Base-by-base conservation (phyloP, 1,284 basidiomycete species). In the Leccinum pallidistipes region DNA sequence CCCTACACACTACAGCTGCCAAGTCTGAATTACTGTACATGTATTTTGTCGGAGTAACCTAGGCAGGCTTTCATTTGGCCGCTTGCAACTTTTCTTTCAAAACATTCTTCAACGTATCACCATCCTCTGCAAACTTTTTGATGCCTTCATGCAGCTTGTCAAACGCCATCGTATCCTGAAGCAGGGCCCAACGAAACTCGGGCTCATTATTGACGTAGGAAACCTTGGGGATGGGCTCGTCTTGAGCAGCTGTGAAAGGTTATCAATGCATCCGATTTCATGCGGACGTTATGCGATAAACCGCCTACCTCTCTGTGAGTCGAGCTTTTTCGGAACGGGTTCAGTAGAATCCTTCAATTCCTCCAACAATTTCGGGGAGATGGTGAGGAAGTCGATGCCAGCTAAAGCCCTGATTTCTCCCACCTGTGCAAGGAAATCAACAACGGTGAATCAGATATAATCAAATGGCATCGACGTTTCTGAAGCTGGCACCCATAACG, bases 401-500 rank as follows among this genome's bases (percentile, higher is more conserved):
- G 95, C 95, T 54, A 99, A 88, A 31, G 93, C 86, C 77, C 90
- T 92, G 81, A 98, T 97, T 81, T 98, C 97, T 72, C 92, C 92
- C 59, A 81, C 79, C 91, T 93, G 70, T 10, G 7, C 12, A 56
- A 24, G 3, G 21, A n/a, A 16, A 32, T 29, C 47, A 27, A 49
- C 4, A 7, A 31, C 3, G 5, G 5, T 18, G 14, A 7, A 38
- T 14, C 10, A 11, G 24, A 18, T 47, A 38, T 5, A 60, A 7
- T 27, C 16, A 61, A 18, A 45, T 56, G 66, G 62, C 36, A 78
- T 86, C 31, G 63, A 92, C 89, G 81, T 97, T 97, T 72, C 95
- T 91, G 94, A 98, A 99, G 59, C 95, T 97, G 63, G 97, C 96
- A 76, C 96, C 97, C 97, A 99, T 99, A 76, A 99, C 94, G 76